These are phyloP conservation scores for Phytophthora nicotianae DNA, from an alignment of 352 stramenopile species.

Conservation along the genomic window DNA sequence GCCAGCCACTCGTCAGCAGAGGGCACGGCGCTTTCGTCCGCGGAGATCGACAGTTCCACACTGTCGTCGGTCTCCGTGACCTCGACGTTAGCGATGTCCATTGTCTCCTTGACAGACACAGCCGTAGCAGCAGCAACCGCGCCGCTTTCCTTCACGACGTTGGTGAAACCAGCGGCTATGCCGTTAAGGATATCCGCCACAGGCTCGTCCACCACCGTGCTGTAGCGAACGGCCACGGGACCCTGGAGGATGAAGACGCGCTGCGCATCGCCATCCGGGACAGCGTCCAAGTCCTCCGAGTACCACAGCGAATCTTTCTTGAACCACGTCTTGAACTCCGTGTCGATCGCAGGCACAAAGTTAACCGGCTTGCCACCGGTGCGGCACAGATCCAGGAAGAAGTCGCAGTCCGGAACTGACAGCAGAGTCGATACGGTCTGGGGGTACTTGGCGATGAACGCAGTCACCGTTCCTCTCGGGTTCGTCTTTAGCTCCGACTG, in stretches of 20 bases:
- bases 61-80: conserved; percentile 31
- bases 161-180: conserved; percentile 63
- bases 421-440: conserved; percentile 59
- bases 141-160: conserved; percentile 48
- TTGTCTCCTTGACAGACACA: conserved; percentile 10
- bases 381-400: conserved; percentile 84
- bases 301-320: conserved; percentile 93
- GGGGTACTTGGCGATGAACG: conserved; percentile 69
- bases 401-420: conserved; percentile 79
- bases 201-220: conserved; percentile 73
- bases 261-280: conserved; percentile 77
- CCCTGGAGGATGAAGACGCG: conserved; percentile 87
- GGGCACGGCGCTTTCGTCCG: conserved; percentile 30
- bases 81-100: conserved; percentile 32
- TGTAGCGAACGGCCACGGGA: conserved; percentile 83
- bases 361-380: conserved; percentile 87
- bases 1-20: conserved; percentile 49
- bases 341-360: conserved; percentile 86
- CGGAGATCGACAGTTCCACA: conserved; percentile 38
- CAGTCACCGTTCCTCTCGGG: conserved; percentile 47
- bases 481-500: conserved; percentile 47
- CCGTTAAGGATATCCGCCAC: conserved; percentile 76
- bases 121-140: conserved; percentile 4
- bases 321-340: conserved; percentile 86
- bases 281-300: conserved; percentile 86